Evolutionary conservation across 1,139 yeast genomes (phyloP).

Genomic region (Hanseniaspora gamundiae): DNA sequence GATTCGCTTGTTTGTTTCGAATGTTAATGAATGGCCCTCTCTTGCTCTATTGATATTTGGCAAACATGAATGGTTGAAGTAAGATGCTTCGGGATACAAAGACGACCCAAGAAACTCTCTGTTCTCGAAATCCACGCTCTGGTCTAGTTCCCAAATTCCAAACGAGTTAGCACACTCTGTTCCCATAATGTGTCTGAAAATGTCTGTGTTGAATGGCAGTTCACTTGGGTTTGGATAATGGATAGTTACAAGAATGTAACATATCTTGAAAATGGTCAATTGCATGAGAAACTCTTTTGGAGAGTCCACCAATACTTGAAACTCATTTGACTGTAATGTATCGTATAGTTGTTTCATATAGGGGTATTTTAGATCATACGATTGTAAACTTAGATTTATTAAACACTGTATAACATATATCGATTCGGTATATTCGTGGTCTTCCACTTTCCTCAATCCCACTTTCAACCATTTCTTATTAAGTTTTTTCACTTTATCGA

Average conservation of each 20-base stretch:
- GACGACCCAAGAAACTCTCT: constrained; percentile 57
- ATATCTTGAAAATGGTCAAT: constrained; percentile 38
- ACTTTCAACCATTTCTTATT: constrained; percentile 13
- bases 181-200: constrained; percentile 42
- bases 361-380: constrained; percentile 7
- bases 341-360: constrained; percentile 23
- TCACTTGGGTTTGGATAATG: constrained; percentile 22
- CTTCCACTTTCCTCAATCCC: constrained; percentile 24
- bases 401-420: constrained; percentile 26
- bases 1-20: constrained; percentile 27
- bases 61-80: constrained; percentile 55
- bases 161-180: constrained; percentile 62
- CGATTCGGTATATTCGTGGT: constrained; percentile 30
- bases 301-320: constrained; percentile 34
- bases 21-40: constrained; percentile 25
- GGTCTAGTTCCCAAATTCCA: constrained; percentile 51
- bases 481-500: constrained; percentile 18
- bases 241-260: constrained; percentile 36
- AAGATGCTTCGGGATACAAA: constrained; percentile 58
- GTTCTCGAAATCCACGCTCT: constrained; percentile 28
- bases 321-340: constrained; percentile 44
- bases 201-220: constrained; percentile 29
- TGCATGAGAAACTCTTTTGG: constrained; percentile 43
- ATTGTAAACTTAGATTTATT: constrained; percentile 11
- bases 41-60: constrained; percentile 36